Base-by-base conservation (phyloP, 2,329 filamentous ascomycete genomes). In the Nothopassalora personata region DNA sequence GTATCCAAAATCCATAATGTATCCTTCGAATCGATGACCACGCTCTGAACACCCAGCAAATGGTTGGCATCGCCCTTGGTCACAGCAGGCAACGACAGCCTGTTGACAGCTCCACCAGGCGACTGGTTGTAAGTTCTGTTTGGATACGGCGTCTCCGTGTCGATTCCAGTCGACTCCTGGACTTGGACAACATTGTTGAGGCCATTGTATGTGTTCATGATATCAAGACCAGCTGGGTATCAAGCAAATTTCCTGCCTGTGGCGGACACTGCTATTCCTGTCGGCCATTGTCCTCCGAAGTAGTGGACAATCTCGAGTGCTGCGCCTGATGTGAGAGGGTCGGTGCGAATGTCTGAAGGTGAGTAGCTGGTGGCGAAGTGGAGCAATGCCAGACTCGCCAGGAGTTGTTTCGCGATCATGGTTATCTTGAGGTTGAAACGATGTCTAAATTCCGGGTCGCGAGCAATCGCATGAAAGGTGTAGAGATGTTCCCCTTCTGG, bases 1-100 rank as follows among this genome's bases (percentile, higher is more conserved):
- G 78, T 81, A 60, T 81, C 79, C 6, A 81, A 73, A 56, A 81
- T 77, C 78, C 78, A 81, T 13, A 81, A 71, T 5, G 76, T 74
- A 64, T 81, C 77, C 1, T 68, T 64, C 0, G 78, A 63, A 61
- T 81, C 79, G 13, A 81, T 72, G 13, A 81, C 77, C 0, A 81
- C 77, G 36, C 72, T 76, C 65, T 81, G 79, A 0, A 81, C 77
- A 48, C 76, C 76, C 48, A 80, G 76, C 3, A 81, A 69, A 62
- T 80, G 74, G 59, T 76, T 65, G 9, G 72, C 70, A 56, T 79
- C 75, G 60, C 78, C 73, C 72, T 13, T 74, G 63, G 61, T 62
- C 10, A 63, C 67, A 2, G 73, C 65, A 7, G 78, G 78, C 13
- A 63, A 68, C 1, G 76, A 78, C 6, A 75, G 73, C 62, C 76